Base-by-base conservation (phyloP, 2,329 filamentous ascomycete species). In the Fusarium protoensiforme region DNA sequence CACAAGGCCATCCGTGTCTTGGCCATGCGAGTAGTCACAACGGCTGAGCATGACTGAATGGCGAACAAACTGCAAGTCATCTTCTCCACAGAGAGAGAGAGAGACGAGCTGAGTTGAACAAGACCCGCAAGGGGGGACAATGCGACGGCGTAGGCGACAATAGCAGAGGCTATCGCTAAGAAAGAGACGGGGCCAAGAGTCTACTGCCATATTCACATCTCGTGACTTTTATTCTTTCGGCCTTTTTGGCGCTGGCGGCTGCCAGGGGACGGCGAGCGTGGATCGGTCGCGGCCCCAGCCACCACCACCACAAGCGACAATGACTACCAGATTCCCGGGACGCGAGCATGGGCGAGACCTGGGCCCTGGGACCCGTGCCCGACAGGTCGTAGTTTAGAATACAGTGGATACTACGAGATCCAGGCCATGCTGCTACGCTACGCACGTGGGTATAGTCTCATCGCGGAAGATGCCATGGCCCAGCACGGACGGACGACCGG, bases 211-310 rank as follows among this genome's bases (percentile, higher is more conserved):
- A 35, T 60, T 46, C 38, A 57, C 10, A 36, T 16, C 22, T n/a
- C 54, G 20, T 38, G 35, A 36, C 33, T n/a, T 57, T 38, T 38
- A 57, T 57, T 57, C 27, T 46, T 46, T 35, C 16, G 5, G 57
- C 7, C 2, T 46, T 43, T 14, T 39, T 61, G 41, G 41, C 41
- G 58, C 8, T 13, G 24, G 18, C 11, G 14, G 43, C 46, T 51
- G 27, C 46, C 58, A 36, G 35, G 33, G 14, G 53, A 56, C 35
- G 13, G n/a, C n/a, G 2, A 35, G 41, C 10, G 39, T 51, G 20
- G 43, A 38, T 53, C 43, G 41, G 59, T 61, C 59, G 43, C 33
- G 59, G 33, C 59, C 54, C 43, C 43, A 61, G 43, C 59, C 59
- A 60, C 57, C 38, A 29, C 27, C 56, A 60, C n/a, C 18, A 61